Conservation (phyloP, 1,284 basidiomycete genomes). For the Apiotrichum sp. region DNA sequence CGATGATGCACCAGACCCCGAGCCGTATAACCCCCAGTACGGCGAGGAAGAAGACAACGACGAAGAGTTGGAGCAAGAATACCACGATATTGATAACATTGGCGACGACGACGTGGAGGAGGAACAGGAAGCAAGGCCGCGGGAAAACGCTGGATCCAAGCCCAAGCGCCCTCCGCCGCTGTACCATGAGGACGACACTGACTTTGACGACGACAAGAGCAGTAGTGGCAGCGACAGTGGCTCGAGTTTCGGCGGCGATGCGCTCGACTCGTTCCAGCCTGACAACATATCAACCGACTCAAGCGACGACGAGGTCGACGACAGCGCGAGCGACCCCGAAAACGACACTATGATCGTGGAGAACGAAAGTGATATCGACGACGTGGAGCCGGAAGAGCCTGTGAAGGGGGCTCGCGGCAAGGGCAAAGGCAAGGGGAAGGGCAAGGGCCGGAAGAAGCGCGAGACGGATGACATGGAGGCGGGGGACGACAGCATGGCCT, state of each 20-base stretch:
- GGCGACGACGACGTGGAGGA: neutral
- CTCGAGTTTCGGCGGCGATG: neutral
- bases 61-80: constrained; percentile 2
- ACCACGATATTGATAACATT: neutral
- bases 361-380: too few relatives aligned
- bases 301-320: too few relatives aligned
- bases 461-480: neutral
- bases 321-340: too few relatives aligned
- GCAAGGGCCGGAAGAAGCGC: neutral
- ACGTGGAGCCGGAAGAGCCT: neutral
- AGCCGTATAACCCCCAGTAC: constrained; percentile 18
- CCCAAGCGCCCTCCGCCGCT: neutral
- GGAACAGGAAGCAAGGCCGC: too few relatives aligned
- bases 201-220: too few relatives aligned
- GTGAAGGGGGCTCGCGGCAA: neutral
- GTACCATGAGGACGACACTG: neutral
- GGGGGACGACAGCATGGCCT: neutral
- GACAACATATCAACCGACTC: too few relatives aligned
- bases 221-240: neutral
- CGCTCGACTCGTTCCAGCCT: too few relatives aligned
- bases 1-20: neutral
- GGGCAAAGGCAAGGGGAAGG: too few relatives aligned
- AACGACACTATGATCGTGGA: too few relatives aligned
- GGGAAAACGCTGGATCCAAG: too few relatives aligned
- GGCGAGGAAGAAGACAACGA: neutral